Evolutionary conservation across 768 basidiomycete genomes (phyloP).

Genomic region (Rhodosporidiobolus odoratus): DNA sequence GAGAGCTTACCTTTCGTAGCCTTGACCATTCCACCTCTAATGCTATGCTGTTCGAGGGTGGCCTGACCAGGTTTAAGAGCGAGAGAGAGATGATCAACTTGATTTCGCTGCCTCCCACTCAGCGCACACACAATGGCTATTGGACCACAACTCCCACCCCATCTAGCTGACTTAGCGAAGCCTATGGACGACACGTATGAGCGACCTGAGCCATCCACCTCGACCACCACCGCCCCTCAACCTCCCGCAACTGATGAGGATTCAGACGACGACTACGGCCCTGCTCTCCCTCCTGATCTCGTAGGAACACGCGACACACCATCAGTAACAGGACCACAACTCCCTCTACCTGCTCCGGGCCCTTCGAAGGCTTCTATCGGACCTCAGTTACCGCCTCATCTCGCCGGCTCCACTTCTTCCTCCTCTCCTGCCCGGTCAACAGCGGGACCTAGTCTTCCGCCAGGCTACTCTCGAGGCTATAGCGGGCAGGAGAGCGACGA

Average conservation of each 20-base stretch:
- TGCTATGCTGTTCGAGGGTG: neutral
- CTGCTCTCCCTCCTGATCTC: conserved; percentile 69
- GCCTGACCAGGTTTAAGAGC: neutral
- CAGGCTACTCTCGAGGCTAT: neutral
- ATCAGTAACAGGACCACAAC: conserved; percentile 45
- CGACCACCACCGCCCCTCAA: neutral
- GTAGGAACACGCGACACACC: conserved; percentile 49
- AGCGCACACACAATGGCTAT: conserved; percentile 44
- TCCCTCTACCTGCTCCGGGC: conserved; percentile 21
- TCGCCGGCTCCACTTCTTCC: conserved; percentile 55
- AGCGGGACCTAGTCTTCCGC: conserved; percentile 48
- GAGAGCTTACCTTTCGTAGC: conserved; percentile 28
- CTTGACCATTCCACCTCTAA: conserved; percentile 28
- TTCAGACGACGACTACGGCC: conserved; percentile 61
- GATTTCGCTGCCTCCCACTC: neutral
- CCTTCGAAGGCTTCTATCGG: neutral
- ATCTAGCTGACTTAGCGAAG: conserved; percentile 44
- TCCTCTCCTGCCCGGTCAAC: conserved; percentile 49
- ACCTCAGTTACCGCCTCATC: conserved; percentile 18
- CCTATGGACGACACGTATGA: too few species aligned
- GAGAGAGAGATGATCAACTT: neutral
- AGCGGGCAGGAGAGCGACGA: conserved; percentile 49
- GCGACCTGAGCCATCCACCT: neutral
- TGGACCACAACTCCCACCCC: conserved; percentile 58
- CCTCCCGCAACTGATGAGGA: conserved; percentile 10